phyloP scores from a whole-genome alignment of 371 early-diverging fungal genomes.

The Haplosporangium sp. region DNA sequence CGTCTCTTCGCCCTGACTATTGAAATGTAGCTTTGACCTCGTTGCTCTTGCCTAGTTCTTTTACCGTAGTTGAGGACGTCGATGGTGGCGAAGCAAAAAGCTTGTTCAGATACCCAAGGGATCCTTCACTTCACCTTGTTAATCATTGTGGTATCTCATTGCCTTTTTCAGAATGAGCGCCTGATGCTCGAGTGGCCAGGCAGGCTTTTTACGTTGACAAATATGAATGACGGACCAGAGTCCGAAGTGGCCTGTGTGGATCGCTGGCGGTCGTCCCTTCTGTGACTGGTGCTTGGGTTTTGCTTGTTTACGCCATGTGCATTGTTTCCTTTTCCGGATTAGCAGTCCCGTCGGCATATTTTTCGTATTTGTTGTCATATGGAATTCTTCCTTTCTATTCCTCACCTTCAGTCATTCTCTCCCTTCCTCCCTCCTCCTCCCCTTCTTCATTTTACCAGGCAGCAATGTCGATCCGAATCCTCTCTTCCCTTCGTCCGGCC shows the following conservation, averaged over 20 bases:
- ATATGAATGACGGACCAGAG: no score
- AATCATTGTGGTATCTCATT: no score
- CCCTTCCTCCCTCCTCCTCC: constrained; percentile 1
- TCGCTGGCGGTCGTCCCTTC: not conserved
- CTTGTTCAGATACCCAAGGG: no score
- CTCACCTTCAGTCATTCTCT: not conserved
- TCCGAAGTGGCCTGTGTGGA: no score
- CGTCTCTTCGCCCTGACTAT: no score
- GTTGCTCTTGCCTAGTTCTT: no score
- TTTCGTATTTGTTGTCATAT: constrained; percentile 1
- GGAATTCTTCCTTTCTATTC: not conserved
- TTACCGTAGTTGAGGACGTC: no score
- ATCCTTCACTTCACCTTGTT: no score
- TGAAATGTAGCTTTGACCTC: no score
- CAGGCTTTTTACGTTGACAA: not conserved
- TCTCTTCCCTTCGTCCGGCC: constrained; percentile 37
- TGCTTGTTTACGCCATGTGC: constrained; percentile 1
- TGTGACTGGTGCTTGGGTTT: constrained; percentile 1
- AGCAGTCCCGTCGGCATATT: not conserved
- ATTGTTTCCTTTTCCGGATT: constrained; percentile 6
- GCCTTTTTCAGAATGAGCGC: no score
- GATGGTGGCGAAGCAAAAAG: no score
- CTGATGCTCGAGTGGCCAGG: no score
- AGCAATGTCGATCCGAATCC: constrained; percentile 28
- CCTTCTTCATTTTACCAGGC: not conserved